phyloP scores from a whole-genome alignment of 345 rosid species.

The Pistacia integerrima region DNA sequence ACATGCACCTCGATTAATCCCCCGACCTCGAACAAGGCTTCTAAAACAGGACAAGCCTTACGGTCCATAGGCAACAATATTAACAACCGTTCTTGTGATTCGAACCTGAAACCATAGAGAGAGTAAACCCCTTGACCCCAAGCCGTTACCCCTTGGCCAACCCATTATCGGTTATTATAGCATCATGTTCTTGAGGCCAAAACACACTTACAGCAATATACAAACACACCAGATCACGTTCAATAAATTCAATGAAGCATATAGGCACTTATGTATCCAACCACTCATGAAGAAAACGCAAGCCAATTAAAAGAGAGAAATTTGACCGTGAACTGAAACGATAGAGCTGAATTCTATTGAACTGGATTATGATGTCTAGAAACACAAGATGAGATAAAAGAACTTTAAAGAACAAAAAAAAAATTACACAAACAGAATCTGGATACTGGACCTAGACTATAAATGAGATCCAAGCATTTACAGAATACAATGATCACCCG shows the following conservation, averaged over 20 bases:
- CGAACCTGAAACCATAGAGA: too few species aligned
- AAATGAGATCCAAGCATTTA: constrained; percentile 18
- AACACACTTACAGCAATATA: too few species aligned
- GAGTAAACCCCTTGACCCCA: too few species aligned
- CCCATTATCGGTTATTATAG: too few species aligned
- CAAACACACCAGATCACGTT: background rate
- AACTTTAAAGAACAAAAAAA: background rate
- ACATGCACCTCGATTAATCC: too few species aligned
- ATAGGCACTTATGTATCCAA: background rate
- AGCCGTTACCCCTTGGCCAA: too few species aligned
- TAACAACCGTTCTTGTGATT: too few species aligned
- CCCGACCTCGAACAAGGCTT: too few species aligned
- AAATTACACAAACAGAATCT: background rate
- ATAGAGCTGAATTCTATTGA: background rate
- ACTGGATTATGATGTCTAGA: background rate
- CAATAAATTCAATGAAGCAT: background rate
- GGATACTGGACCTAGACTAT: background rate
- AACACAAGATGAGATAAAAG: background rate
- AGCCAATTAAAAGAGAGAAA: background rate
- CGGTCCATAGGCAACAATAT: too few species aligned
- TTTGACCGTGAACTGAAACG: background rate
- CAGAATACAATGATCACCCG: constrained; percentile 7
- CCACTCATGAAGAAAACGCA: background rate
- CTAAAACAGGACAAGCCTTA: too few species aligned
- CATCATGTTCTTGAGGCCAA: too few species aligned